Conservation (phyloP, 176 grass and related monocot genomes). For the Carex kokanica region DNA sequence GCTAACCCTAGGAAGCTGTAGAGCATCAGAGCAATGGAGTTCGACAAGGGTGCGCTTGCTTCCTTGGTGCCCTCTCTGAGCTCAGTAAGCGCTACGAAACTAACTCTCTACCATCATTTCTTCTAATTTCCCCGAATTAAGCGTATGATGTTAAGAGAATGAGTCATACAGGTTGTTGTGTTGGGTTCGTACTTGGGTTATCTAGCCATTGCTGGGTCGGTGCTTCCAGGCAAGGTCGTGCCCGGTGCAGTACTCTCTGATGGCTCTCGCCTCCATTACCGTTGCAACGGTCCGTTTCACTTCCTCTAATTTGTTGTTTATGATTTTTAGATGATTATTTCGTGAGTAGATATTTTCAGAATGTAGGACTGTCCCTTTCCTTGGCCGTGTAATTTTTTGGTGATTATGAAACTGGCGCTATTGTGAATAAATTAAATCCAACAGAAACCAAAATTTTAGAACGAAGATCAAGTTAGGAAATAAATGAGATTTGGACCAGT, state of each 20-base stretch:
- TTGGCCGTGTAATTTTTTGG: neutral
- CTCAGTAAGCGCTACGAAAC: slow-evolving; percentile 27
- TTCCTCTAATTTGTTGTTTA: neutral
- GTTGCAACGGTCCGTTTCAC: slow-evolving; percentile 61
- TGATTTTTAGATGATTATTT: neutral
- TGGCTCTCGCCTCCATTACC: slow-evolving; percentile 80
- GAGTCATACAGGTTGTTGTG: slow-evolving; percentile 41
- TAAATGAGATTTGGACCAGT: neutral
- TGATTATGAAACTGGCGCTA: neutral
- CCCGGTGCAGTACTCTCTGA: slow-evolving; percentile 67
- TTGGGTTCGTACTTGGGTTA: slow-evolving; percentile 63
- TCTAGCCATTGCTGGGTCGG: slow-evolving; percentile 54
- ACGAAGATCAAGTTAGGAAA: neutral
- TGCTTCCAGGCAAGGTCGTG: slow-evolving; percentile 74
- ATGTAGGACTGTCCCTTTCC: neutral
- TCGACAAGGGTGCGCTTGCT: slow-evolving; percentile 21
- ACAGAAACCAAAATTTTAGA: neutral
- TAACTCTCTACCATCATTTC: neutral
- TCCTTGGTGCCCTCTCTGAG: slow-evolving; percentile 51
- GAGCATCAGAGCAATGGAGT: slow-evolving; percentile 19
- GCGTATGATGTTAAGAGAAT: neutral
- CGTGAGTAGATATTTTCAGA: neutral
- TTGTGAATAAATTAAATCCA: neutral
- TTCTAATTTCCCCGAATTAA: neutral
- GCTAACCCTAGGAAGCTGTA: neutral